Conservation (phyloP, 2,329 filamentous ascomycete species). For the Chrysosphaeria jannelii region DNA sequence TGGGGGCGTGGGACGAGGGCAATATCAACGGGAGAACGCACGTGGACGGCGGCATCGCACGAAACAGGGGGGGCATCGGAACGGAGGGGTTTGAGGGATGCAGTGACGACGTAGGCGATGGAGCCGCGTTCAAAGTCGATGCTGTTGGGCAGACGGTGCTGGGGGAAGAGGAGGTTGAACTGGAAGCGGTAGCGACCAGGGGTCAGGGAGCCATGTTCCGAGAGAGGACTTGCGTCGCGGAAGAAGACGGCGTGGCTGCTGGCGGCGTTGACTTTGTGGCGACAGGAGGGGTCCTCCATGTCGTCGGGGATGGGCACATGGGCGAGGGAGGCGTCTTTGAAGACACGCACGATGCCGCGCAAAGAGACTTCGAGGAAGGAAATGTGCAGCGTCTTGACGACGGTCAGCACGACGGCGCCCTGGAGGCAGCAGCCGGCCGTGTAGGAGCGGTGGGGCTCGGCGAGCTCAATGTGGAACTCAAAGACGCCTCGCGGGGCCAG, state of each 20-base stretch:
- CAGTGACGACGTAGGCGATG: constrained; percentile 70
- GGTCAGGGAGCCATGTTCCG: constrained; percentile 46
- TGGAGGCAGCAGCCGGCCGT: constrained; percentile 43
- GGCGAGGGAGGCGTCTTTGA: constrained; percentile 20
- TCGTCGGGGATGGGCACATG: too few relatives aligned
- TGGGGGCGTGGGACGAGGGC: constrained; percentile 43
- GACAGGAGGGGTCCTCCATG: too few relatives aligned
- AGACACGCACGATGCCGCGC: constrained; percentile 53
- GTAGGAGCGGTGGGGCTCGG: constrained; percentile 53
- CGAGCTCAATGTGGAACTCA: constrained; percentile 52
- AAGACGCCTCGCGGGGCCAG: too few relatives aligned
- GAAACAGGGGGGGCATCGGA: constrained; percentile 53
- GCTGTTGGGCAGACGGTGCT: constrained; percentile 39
- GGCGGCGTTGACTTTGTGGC: too few relatives aligned
- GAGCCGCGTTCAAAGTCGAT: constrained; percentile 96
- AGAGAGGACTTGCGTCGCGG: constrained; percentile 53
- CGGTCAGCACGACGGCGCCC: constrained; percentile 40
- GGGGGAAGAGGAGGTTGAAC: constrained; percentile 10
- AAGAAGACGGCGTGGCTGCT: constrained; percentile 25
- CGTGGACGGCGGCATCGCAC: constrained; percentile 52
- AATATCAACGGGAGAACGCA: constrained; percentile 65
- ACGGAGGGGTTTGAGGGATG: constrained; percentile 67
- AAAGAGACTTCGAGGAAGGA: constrained; percentile 54
- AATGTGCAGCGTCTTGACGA: constrained; percentile 44
- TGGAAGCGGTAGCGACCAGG: constrained; percentile 53